These are phyloP conservation scores for Cutaneotrichosporon mucoides DNA, from an alignment of 1,284 basidiomycete genomes.

Conservation along the genomic window DNA sequence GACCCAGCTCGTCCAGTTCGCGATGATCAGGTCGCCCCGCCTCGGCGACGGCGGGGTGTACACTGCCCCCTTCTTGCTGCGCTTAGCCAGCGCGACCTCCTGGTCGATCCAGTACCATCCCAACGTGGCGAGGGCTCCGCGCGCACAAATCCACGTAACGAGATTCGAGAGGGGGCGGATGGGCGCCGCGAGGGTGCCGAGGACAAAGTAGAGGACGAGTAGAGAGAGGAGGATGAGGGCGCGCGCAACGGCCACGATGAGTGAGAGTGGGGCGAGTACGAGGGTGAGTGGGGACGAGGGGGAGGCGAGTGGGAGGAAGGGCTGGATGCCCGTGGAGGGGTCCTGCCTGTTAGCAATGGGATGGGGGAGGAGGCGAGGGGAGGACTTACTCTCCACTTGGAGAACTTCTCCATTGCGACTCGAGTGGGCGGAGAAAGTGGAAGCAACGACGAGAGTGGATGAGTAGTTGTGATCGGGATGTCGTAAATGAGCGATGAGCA, in stretches of 20 bases:
- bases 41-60: slow-evolving; percentile 52
- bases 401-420: slow-evolving; percentile 52
- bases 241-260: slow-evolving; percentile 19
- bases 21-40: slow-evolving; percentile 77
- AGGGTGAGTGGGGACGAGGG: slow-evolving; percentile 29
- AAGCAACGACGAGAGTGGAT: no score
- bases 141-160: slow-evolving; percentile 24
- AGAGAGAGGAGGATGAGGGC: slow-evolving; percentile 19
- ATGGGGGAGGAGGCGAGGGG: no score
- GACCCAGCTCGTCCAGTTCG: slow-evolving; percentile 82
- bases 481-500: no score
- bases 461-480: no score
- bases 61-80: slow-evolving; percentile 18
- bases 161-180: slow-evolving; percentile 5
- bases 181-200: neutral
- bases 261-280: slow-evolving; percentile 29
- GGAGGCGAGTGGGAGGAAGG: slow-evolving; percentile 9
- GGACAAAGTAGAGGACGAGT: slow-evolving; percentile 13
- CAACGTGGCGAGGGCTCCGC: slow-evolving; percentile 39
- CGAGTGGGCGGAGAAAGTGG: no score
- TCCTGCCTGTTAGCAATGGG: slow-evolving; percentile 40
- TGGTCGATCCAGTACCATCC: slow-evolving; percentile 45
- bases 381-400: slow-evolving; percentile 47
- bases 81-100: slow-evolving; percentile 39
- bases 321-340: slow-evolving; percentile 46